Base-by-base conservation (phyloP, 768 basidiomycete genomes). In the Suillus brevipes region DNA sequence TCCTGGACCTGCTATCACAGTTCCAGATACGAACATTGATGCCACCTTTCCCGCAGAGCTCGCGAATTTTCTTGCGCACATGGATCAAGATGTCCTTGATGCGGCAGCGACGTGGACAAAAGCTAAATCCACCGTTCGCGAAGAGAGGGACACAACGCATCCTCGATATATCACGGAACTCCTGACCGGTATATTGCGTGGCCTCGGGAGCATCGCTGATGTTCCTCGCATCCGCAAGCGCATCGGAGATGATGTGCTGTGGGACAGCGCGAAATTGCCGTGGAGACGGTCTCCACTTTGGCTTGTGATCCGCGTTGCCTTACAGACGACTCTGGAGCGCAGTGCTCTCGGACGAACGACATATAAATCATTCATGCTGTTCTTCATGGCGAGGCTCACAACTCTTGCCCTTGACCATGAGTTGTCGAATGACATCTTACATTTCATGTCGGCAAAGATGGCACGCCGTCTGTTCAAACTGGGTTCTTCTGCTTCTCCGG, bases 281-380 rank as follows among this genome's bases (percentile, higher is more conserved):
- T 87, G 85, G 85, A 73, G 86, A 31, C 77, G 85, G 28, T 83
- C 83, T 8, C 72, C 83, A 1, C 72, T 83, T 9, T 87, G 85
- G 84, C 78, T 85, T 6, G 68, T 83, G 12, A 70, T 84, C 38
- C 81, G 84, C 12, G 81, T 86, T 5, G 76, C 76, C 1, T 67
- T 84, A 31, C 83, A 84, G 68, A 81, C 77, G 0, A 75, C 79
- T 0, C 69, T 79, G 36, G 66, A 60, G 28, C 69, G 65, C 43
- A 68, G 69, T 52, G 52, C 28, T 38, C 20, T 62, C 12, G 70
- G 68, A 7, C 55, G 34, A 5, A 47, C 28, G 9, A 49, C 68
- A 6, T 80, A 80, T 70, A 80, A 80, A 49, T 57, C 36, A 4
- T 79, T 79, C 67, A 74, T 78, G 50, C n/a, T 75, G 0, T 79